These are phyloP conservation scores for Aurantiochytrium sp. DNA, from an alignment of 108 stramenopile genomes.

Conservation along the genomic window DNA sequence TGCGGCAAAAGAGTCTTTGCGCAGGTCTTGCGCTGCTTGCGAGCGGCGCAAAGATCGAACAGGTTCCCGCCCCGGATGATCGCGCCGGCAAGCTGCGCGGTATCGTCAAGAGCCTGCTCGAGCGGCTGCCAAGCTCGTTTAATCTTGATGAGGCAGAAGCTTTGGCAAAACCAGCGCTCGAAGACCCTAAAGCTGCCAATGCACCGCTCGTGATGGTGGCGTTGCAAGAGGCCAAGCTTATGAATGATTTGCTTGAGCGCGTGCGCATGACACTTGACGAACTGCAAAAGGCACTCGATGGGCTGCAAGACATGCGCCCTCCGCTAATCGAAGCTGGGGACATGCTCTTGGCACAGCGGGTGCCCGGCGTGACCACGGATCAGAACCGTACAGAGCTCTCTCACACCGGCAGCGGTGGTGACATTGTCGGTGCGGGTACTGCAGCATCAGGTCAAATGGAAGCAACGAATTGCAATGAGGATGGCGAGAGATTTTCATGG, in stretches of 20 bases:
- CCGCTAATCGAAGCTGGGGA: conserved; percentile 59
- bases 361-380: conserved; percentile 52
- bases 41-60: background rate
- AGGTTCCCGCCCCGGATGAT: background rate
- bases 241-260: conserved; percentile 62
- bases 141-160: conserved; percentile 52
- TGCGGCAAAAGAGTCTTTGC: conserved; percentile 44
- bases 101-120: conserved; percentile 40
- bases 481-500: conserved; percentile 24
- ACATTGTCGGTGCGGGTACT: too few species aligned
- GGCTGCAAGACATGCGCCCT: conserved; percentile 66
- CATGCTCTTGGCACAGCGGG: conserved; percentile 38
- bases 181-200: conserved; percentile 22
- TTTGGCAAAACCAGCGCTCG: conserved; percentile 53
- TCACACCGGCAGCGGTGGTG: too few species aligned
- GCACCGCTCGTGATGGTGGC: conserved; percentile 68
- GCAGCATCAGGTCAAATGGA: background rate
- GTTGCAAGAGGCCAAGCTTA: conserved; percentile 64
- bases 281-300: conserved; percentile 70
- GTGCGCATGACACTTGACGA: conserved; percentile 59
- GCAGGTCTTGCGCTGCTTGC: conserved; percentile 47
- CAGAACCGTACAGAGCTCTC: too few species aligned
- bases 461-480: conserved; percentile 47
- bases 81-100: conserved; percentile 38
- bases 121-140: conserved; percentile 57